A percentile compares a stretch with the other conserved stretches of the same genome.
These are phyloP conservation scores for Candida insectorum DNA, from an alignment of 805 yeast genomes.

Conservation along the genomic window DNA sequence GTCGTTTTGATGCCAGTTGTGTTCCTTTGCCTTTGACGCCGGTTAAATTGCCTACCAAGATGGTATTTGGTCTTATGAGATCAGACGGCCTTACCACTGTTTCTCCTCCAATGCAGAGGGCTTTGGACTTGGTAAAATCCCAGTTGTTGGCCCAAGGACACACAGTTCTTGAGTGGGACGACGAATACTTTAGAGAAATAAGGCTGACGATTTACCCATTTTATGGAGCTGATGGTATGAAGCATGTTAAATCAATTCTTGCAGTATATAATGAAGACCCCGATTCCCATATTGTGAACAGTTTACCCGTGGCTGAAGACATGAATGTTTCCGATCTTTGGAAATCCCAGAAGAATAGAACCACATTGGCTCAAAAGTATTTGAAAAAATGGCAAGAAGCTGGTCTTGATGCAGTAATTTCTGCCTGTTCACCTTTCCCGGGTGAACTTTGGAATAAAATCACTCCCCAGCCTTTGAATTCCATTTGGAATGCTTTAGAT, in stretches of 20 bases:
- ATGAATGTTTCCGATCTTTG: conserved; percentile 9
- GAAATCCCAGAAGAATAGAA: conserved; percentile 9
- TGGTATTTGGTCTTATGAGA: conserved; percentile 58
- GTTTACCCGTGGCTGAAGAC: conserved; percentile 3
- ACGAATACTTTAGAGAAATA: conserved; percentile 8
- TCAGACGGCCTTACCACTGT: conserved; percentile 66
- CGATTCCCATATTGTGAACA: conserved; percentile 5
- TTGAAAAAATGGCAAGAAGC: conserved; percentile 5
- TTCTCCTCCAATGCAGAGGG: conserved; percentile 50
- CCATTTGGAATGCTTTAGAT: conserved; percentile 20
- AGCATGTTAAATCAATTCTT: conserved; percentile 9
- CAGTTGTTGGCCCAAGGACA: conserved; percentile 38
- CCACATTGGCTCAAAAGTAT: conserved; percentile 7
- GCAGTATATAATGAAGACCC: conserved; percentile 8
- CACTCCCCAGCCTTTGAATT: conserved; percentile 29
- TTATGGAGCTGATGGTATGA: conserved; percentile 11
- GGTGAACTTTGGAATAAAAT: conserved; percentile 31
- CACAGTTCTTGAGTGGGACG: conserved; percentile 37
- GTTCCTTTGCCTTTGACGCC: conserved; percentile 33
- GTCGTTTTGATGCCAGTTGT: conserved; percentile 47
- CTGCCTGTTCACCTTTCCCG: conserved; percentile 9
- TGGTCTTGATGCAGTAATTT: conserved; percentile 7
- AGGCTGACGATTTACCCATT: conserved; percentile 11
- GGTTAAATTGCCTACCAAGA: conserved; percentile 30
- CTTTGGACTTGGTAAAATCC: conserved; percentile 22